phyloP scores from a whole-genome alignment of 179 eudicot species.

The Beta lomatogona region DNA sequence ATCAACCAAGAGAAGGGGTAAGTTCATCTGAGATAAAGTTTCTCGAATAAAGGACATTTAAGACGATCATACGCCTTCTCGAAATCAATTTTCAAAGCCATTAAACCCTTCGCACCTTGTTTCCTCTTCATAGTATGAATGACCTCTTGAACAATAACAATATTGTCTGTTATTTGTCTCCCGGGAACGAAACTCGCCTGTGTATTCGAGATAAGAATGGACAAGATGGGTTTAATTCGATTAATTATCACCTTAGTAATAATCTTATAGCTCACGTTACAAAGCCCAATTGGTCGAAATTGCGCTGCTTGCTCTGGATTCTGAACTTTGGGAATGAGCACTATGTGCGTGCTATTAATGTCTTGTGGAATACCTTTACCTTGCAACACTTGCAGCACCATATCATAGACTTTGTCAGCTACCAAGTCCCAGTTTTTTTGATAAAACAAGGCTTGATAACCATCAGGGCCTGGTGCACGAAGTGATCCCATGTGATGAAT shows the following conservation, averaged over 20 bases:
- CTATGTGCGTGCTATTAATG: background rate
- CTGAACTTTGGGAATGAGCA: background rate
- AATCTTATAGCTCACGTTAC: background rate
- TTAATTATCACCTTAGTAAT: background rate
- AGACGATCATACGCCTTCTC: background rate
- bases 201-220: background rate
- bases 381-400: background rate
- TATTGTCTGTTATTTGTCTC: background rate
- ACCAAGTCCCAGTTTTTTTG: background rate
- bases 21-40: background rate
- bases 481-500: background rate
- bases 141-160: conserved; percentile 1
- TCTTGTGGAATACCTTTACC: background rate
- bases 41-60: background rate
- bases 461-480: background rate
- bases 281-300: background rate
- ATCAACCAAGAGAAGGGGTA: background rate
- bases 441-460: background rate
- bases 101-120: background rate
- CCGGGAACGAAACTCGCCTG: background rate
- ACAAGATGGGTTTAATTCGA: background rate
- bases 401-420: background rate
- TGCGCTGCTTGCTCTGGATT: background rate
- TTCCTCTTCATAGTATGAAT: background rate
- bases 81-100: background rate